Conservation (phyloP, 2,329 filamentous ascomycete species). For the Chaetomium globosum region DNA sequence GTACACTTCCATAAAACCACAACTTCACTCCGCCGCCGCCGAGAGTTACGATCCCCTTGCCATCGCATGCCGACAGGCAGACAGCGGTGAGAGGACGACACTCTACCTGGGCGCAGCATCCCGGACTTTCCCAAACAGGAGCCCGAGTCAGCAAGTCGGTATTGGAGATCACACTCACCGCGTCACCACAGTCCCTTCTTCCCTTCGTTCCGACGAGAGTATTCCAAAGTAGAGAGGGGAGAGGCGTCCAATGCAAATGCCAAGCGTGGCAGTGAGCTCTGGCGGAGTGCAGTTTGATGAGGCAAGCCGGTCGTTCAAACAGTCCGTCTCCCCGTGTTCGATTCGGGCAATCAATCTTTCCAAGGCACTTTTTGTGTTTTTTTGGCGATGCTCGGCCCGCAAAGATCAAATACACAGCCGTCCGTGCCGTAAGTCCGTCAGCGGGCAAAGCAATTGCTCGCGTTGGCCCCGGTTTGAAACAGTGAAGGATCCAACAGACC, state of each 20-base stretch:
- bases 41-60: background rate
- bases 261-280: conserved; percentile 28
- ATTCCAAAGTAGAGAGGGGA: conserved; percentile 12
- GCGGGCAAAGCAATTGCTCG: background rate
- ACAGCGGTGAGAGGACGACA: background rate
- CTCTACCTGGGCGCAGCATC: conserved; percentile 6
- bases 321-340: background rate
- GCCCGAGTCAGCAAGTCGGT: conserved; percentile 1
- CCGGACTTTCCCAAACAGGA: conserved; percentile 5
- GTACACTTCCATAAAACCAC: background rate
- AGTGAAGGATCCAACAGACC: conserved; percentile 15
- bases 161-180: conserved; percentile 14
- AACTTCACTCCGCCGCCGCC: background rate
- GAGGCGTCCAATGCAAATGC: conserved; percentile 16
- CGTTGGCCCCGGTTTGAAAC: conserved; percentile 17
- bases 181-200: background rate
- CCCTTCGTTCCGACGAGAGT: background rate
- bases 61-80: background rate
- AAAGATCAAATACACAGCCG: conserved; percentile 2
- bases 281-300: conserved; percentile 3
- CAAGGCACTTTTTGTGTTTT: background rate
- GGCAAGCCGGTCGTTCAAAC: background rate
- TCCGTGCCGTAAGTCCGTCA: conserved; percentile 13
- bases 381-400: background rate
- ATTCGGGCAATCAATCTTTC: background rate